phyloP scores from a whole-genome alignment of 176 grass and related monocot species.

The Musa schizocarpa region DNA sequence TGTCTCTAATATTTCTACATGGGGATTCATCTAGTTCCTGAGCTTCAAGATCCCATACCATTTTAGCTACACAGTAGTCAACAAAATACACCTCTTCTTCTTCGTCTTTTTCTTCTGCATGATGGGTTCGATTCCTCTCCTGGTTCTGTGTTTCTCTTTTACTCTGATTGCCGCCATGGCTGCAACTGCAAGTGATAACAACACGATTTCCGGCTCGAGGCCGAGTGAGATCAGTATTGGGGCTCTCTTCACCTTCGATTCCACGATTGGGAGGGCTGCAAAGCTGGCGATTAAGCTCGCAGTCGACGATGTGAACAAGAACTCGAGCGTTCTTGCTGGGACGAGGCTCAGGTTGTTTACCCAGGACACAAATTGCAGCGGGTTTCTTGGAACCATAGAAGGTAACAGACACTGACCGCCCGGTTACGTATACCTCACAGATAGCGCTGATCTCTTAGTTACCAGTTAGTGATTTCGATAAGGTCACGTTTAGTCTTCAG shows the following conservation, averaged over 20 bases:
- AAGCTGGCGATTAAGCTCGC: slow-evolving; percentile 56
- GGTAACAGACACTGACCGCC: slow-evolving; percentile 15
- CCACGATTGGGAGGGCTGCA: slow-evolving; percentile 43
- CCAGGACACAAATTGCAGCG: slow-evolving; percentile 76
- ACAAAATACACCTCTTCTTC: neutral
- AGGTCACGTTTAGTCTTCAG: neutral
- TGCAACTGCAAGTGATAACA: slow-evolving; percentile 23
- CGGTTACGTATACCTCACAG: neutral
- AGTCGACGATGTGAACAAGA: slow-evolving; percentile 55
- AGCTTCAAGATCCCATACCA: neutral
- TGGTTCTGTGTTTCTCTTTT: slow-evolving; percentile 17
- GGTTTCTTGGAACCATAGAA: slow-evolving; percentile 59
- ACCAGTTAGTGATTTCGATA: neutral
- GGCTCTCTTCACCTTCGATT: slow-evolving; percentile 57
- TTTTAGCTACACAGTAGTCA: neutral
- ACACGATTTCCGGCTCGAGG: slow-evolving; percentile 11
- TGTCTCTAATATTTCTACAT: neutral
- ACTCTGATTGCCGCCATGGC: slow-evolving; percentile 17
- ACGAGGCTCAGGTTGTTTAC: slow-evolving; percentile 39
- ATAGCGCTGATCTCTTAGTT: neutral
- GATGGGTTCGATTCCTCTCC: slow-evolving; percentile 26
- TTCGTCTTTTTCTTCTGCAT: slow-evolving; percentile 1
- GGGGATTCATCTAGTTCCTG: neutral
- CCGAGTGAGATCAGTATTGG: slow-evolving; percentile 43
- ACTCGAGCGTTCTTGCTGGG: slow-evolving; percentile 36